Base-by-base conservation (phyloP, 441 rosid species). In the Gossypium gossypioides region DNA sequence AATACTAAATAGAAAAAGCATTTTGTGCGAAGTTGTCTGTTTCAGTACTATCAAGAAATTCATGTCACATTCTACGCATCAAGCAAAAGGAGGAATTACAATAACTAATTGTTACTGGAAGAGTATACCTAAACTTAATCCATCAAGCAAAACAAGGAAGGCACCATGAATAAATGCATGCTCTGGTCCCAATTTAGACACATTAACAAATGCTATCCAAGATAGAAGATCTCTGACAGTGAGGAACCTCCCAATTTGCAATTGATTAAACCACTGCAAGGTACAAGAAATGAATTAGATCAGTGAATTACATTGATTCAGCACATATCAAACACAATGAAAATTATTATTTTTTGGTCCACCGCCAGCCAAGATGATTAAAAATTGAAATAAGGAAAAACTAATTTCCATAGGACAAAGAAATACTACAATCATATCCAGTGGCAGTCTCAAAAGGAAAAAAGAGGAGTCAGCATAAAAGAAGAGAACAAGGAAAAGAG, bases 201-300 rank as follows among this genome's bases (percentile, higher is more conserved):
- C 78, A 40, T 87, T 85, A 69, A 90, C 79, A 81, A 96, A 96
- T 52, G 85, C 84, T 73, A 93, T 75, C 99, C 99, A 96, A 69
- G 99, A 87, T 61, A 96, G 83, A 68, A 96, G 96, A 86, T 96
- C 99, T 84, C 99, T 89, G 74, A 96, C 90, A 52, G 99, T 93
- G 65, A 96, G 97, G 58, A 68, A 75, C 79, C 96, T 93, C 79
- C 90, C 99, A n/a, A 83, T 78, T 77, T 86, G 88, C 84, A 88
- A 84, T 79, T 82, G 78, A 80, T 90, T 90, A 76, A 93, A 91
- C 96, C 96, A 93, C 98, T 93, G 91, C 62, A 88, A 74, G 37
- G 50, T 65, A 77, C 4, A 68, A 37, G 34, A 76, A 69, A 79
- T 50, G 66, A 59, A 54, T 27, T 71, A 68, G 27, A 44, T 64